Evolutionary conservation across 140 eudicot genomes (phyloP), one percentile per base, ranked within the genome.

Genomic region (Senecio squalidus): DNA sequence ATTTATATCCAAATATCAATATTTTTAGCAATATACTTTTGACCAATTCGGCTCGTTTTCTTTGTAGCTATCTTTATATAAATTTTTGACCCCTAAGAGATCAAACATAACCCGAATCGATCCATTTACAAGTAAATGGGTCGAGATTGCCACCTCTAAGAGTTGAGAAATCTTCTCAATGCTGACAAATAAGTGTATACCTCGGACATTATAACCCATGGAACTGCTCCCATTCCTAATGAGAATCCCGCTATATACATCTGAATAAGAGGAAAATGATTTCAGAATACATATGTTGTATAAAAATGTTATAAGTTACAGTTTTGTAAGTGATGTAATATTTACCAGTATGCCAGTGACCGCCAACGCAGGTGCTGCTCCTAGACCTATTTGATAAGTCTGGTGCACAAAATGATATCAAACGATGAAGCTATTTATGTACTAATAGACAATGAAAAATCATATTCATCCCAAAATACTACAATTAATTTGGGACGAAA

Each of bases 341-440:
- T 52, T 65, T 80, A 90, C 97, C 89, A 90, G 58, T 70, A 90
- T 80, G 55, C 97, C 97, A 5, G 81, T 65, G 27, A 90, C 80
- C 9, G 94, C 94, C 31, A 90, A 90, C 5, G 78, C 71, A 24
- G 97, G 95, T 45, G 79, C 84, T 39, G 80, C 85, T 11, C 23
- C 34, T 0, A 57, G 51, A 60, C 85, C 89, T 15, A 80, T 50
- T 64, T 80, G 80, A 66, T 83, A 62, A 29, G 76, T 79, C 97
- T 83, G 80, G 34, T 58, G 20, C 62, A 70, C 65, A 76, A 14
- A 24, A 36, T 1, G 43, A 60, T 45, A 18, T 29, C 49, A 66
- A 34, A 15, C 4, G 11, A 9, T 43, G 36, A 41, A 40, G 41
- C 16, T 20, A 41, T 44, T 55, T 0, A 40, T 4, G 23, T 40